These are phyloP conservation scores for Nicotiana obtusifolia DNA, from an alignment of 257 asterid species.

Conservation along the genomic window DNA sequence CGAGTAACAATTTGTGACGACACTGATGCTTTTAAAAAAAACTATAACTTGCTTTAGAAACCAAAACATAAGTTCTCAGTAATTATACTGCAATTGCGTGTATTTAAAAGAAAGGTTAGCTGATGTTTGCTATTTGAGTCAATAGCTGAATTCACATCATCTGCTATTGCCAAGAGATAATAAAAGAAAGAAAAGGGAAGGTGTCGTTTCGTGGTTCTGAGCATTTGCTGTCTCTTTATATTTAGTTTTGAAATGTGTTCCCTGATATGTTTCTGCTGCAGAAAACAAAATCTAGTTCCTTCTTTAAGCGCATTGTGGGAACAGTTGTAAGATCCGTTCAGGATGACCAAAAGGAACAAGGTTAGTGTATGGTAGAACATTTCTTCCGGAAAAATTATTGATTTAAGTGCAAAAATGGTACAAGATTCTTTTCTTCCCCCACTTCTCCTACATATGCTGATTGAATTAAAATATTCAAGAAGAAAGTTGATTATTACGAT, in stretches of 20 bases:
- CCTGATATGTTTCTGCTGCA: constrained; percentile 26
- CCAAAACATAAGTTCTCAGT: neutral
- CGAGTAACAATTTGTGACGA: neutral
- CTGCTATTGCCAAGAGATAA: neutral
- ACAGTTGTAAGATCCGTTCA: constrained; percentile 96
- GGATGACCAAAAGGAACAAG: constrained; percentile 96
- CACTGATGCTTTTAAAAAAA: neutral
- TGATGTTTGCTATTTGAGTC: neutral
- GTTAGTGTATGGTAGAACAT: constrained; percentile 30
- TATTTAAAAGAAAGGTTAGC: neutral
- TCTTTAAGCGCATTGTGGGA: constrained; percentile 84
- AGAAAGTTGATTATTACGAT: neutral
- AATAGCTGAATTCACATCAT: neutral
- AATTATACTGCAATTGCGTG: neutral
- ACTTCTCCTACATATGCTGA: neutral
- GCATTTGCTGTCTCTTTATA: neutral
- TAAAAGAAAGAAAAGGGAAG: neutral
- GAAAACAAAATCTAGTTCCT: constrained; percentile 66
- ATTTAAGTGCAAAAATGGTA: neutral
- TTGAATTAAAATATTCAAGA: neutral
- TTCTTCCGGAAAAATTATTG: neutral
- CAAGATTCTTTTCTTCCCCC: neutral
- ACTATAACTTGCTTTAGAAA: neutral
- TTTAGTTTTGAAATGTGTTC: neutral
- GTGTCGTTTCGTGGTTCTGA: neutral